phyloP scores from a whole-genome alignment of 106 monocot species.

The Acanthochlamys bracteata region DNA sequence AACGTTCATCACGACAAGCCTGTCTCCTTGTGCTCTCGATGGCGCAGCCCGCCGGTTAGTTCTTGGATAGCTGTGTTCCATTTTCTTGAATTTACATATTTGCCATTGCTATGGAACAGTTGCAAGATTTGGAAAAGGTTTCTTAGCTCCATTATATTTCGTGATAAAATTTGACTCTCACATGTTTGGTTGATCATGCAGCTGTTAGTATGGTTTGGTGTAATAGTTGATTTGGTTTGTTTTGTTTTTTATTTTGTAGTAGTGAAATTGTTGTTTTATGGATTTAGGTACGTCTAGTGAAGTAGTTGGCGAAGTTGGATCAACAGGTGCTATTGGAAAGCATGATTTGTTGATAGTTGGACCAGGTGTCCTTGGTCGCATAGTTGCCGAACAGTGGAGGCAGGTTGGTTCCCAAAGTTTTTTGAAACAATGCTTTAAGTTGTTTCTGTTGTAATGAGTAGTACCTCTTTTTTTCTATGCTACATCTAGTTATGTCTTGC shows the following conservation, averaged over 20 bases:
- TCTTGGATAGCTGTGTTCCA: neutral
- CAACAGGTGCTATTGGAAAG: conserved; percentile 15
- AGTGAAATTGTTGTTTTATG: neutral
- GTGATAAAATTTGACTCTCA: too few species aligned
- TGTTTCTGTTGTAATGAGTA: neutral
- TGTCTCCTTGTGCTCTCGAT: neutral
- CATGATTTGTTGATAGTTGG: conserved; percentile 50
- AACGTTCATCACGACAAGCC: neutral
- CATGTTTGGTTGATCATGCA: too few species aligned
- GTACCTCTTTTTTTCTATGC: neutral
- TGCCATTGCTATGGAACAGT: neutral
- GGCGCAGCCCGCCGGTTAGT: neutral
- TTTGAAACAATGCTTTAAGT: neutral
- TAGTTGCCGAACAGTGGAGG: conserved; percentile 66
- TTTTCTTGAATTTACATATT: neutral
- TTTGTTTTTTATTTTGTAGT: neutral
- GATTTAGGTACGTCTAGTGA: conserved; percentile 16
- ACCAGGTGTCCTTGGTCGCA: conserved; percentile 57
- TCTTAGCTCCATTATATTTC: too few species aligned
- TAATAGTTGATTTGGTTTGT: neutral
- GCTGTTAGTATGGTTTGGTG: neutral
- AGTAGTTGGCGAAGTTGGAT: conserved; percentile 5
- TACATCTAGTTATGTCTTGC: neutral
- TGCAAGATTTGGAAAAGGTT: too few species aligned
- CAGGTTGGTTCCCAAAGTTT: conserved; percentile 29